These are phyloP conservation scores for Keithomyces neogunnii DNA, from an alignment of 2,329 filamentous ascomycete species.

Conservation along the genomic window DNA sequence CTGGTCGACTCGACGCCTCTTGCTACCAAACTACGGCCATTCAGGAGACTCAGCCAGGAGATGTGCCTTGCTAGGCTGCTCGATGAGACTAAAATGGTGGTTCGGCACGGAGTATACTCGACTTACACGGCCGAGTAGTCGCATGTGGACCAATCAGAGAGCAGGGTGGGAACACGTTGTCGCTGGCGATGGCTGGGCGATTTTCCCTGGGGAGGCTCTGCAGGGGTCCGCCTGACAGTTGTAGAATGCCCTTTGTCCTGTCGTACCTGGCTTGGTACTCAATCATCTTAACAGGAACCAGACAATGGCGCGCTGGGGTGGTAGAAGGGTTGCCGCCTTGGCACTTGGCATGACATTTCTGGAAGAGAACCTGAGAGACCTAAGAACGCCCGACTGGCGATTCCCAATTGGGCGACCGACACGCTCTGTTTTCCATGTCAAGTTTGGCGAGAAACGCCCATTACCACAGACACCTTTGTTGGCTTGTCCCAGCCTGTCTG, in stretches of 20 bases:
- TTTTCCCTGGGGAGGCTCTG: not conserved
- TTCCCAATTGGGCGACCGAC: not conserved
- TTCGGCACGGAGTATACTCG: not conserved
- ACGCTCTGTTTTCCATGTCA: not conserved
- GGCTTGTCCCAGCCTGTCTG: too few species aligned
- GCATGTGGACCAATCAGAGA: conserved; percentile 1
- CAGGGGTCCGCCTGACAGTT: too few species aligned
- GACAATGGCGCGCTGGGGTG: conserved; percentile 2
- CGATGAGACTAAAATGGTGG: not conserved
- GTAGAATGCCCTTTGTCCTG: not conserved
- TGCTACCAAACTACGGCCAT: not conserved
- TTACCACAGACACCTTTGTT: too few species aligned
- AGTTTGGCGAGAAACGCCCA: not conserved
- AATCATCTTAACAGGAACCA: not conserved
- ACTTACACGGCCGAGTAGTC: not conserved
- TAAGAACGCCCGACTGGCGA: not conserved
- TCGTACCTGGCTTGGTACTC: not conserved
- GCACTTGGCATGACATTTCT: not conserved
- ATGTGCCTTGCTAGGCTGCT: not conserved
- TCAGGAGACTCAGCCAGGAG: not conserved
- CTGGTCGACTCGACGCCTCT: not conserved
- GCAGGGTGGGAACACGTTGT: conserved; percentile 1
- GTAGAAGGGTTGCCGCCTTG: conserved; percentile 6
- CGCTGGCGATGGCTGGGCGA: not conserved
- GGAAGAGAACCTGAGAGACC: not conserved